Evolutionary conservation across 768 basidiomycete genomes (phyloP), one percentile per base, ranked within the genome.

Genomic region (Termitomyces sp.): DNA sequence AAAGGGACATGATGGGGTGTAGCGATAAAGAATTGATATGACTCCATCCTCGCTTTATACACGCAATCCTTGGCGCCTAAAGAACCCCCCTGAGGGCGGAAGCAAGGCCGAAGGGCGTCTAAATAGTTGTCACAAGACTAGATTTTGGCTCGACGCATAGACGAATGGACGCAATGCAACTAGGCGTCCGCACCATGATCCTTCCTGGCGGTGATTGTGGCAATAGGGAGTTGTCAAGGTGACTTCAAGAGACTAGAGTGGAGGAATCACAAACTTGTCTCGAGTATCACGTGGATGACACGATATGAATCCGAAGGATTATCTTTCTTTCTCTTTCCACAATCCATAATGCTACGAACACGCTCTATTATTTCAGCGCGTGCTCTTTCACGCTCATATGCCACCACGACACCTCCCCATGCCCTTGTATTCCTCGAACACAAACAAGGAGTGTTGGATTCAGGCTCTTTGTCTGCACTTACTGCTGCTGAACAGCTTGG

Each of bases 381-480:
- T 37, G 57, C 54, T 37, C 49, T 62, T 32, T 54, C 58, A 40
- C 77, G 85, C 57, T 68, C 76, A 5, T 91, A 90, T 68, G 82
- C 89, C 5, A 82, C 86, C 4, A 71, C 80, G 23, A 56, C 79
- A 5, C 75, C 84, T 32, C 85, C 89, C 0, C 87, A 90, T 71
- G 85, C 89, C 1, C 83, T 97, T 4, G 86, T 97, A n/a, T 87
- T 92, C 62, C 78, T 98, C 46, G 96, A 98, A 71, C 94, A 98
- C 68, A 82, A 84, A 45, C 78, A 83, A 48, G 93, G 93, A 37
- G 78, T 82, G 57, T 81, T 98, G 60, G 92, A 95, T 57, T 82
- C 93, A 1, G 87, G 85, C 14, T 91, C 91, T 14, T 79, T 98
- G 56, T 95, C 91, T 34, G 96, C 97, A 25, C 75, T 99, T 61